Evolutionary conservation across 1,284 basidiomycete genomes (phyloP), one percentile per base, ranked within the genome.

Genomic region (Abortiporus biennis): DNA sequence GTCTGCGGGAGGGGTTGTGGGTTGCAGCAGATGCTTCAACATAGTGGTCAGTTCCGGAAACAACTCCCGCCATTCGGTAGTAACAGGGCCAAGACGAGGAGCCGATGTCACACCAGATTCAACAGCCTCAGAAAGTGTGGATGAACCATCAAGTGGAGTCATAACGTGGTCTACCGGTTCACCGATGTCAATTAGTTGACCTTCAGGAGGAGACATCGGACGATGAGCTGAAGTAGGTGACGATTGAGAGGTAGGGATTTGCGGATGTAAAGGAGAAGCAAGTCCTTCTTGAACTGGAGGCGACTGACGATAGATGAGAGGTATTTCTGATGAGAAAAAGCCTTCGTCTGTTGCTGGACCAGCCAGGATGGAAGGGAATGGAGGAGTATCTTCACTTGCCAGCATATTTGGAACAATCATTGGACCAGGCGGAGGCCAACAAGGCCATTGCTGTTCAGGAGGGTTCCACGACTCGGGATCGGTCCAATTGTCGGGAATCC

Each of bases 11-110:
- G 36, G 37, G 1, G 29, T 40, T 11, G 42, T 32, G 1, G 57
- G 59, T 32, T 55, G 53, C 11, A 62, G 50, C 4, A 62, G 49
- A 41, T 60, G 57, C 46, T 55, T 54, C 31, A 61, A 48, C 41
- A 58, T 48, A 8, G 52, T 49, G 4, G 56, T 56, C 29, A 63
- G 22, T 36, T 61, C 61, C 1, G 61, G 61, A 58, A 57, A 61
- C 6, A 63, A 45, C 21, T 60, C 55, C 21, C 44, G 49, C 54
- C 55, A 62, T 32, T 61, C 53, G 20, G 50, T 48, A 17, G 38
- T 35, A 13, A 61, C 52, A 17, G 53, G 53, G 2, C 47, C 54
- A 6, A 62, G 49, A 21, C 40, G 39, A n/a, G 43, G 39, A 32
- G 23, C 8, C 23, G 15, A 17, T 16, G 30, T 32, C 12, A 21